phyloP scores from a whole-genome alignment of 1,284 basidiomycete genomes.

The Fistulinella cinereoalba region DNA sequence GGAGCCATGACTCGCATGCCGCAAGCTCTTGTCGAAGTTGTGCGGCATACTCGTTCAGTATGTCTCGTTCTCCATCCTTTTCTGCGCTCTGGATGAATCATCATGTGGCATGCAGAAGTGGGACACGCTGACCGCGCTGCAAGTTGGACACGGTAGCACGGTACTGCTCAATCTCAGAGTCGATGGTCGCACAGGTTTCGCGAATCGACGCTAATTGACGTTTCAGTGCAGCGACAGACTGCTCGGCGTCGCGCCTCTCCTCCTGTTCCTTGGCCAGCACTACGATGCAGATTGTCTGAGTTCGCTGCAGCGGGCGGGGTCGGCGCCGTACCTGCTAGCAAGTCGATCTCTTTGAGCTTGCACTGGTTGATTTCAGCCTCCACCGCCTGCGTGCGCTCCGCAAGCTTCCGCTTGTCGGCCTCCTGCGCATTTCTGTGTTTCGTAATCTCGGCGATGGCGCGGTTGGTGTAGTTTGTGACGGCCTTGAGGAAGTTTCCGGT shows the following conservation, averaged over 20 bases:
- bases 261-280: constrained; percentile 67
- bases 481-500: constrained; percentile 69
- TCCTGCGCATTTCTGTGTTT: constrained; percentile 55
- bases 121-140: constrained; percentile 48
- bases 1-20: constrained; percentile 56
- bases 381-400: constrained; percentile 53
- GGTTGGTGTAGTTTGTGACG: constrained; percentile 64
- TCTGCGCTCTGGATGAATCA: constrained; percentile 41
- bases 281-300: constrained; percentile 26
- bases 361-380: constrained; percentile 68
- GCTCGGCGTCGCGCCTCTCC: constrained; percentile 66
- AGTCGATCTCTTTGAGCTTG: constrained; percentile 69
- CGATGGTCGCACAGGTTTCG: constrained; percentile 56
- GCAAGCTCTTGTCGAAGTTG: constrained; percentile 55
- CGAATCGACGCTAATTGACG: constrained; percentile 58
- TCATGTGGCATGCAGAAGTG: not conserved
- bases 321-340: constrained; percentile 55
- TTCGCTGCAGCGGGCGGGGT: not conserved
- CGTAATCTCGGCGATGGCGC: constrained; percentile 59
- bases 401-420: constrained; percentile 55
- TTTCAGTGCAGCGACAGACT: constrained; percentile 56
- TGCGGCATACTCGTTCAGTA: constrained; percentile 58
- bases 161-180: constrained; percentile 69
- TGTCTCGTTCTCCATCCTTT: constrained; percentile 63
- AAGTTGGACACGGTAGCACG: constrained; percentile 56